phyloP scores from a whole-genome alignment of 495 filamentous ascomycete species.

The Parathielavia appendiculata region DNA sequence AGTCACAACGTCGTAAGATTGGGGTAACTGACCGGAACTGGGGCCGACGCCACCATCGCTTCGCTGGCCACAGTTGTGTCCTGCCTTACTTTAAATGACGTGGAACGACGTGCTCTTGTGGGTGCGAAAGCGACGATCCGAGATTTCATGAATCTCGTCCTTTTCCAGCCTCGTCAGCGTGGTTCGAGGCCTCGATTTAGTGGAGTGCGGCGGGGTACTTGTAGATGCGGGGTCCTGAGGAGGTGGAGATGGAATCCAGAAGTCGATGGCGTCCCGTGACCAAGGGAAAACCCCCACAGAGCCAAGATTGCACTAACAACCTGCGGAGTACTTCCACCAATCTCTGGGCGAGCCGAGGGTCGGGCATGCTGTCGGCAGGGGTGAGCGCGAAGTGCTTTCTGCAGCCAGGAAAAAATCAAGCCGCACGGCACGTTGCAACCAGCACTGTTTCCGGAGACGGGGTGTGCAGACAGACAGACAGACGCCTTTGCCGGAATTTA shows the following conservation, averaged over 20 bases:
- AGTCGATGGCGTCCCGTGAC: too few species aligned
- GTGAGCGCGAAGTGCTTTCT: not conserved
- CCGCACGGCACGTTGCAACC: conserved; percentile 11
- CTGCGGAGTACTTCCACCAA: conserved; percentile 18
- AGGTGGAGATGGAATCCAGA: too few species aligned
- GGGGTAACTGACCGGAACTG: conserved; percentile 17
- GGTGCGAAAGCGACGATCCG: conserved; percentile 8
- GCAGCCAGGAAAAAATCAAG: conserved; percentile 9
- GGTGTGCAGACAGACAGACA: too few species aligned
- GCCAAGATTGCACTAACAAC: too few species aligned
- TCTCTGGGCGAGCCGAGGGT: conserved; percentile 1
- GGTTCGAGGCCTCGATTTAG: conserved; percentile 2
- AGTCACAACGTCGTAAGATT: not conserved
- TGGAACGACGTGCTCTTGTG: conserved; percentile 1
- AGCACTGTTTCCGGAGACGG: not conserved
- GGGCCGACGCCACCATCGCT: conserved; percentile 57
- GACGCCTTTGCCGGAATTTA: not conserved
- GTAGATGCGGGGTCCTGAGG: not conserved
- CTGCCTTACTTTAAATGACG: conserved; percentile 2
- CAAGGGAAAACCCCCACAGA: not conserved
- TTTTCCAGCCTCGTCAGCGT: not conserved
- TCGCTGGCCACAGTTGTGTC: conserved; percentile 68
- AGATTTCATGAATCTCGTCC: not conserved
- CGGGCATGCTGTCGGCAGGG: conserved; percentile 7
- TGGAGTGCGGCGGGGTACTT: conserved; percentile 2